Base-by-base conservation (phyloP, 805 yeast genomes). In the Hanseniaspora jakobsenii region DNA sequence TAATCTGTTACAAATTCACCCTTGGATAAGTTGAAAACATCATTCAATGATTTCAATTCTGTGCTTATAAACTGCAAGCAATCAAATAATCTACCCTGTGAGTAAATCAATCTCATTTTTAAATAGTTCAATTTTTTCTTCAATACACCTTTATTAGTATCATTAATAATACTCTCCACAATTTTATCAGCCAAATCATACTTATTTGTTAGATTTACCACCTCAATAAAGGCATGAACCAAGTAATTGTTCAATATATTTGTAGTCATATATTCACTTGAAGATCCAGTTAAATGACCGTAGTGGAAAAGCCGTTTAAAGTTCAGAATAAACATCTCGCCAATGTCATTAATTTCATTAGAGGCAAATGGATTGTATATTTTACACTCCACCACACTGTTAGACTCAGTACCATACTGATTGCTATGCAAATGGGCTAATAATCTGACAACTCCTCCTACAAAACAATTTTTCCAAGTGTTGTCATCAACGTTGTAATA, bases 351-450 rank as follows among this genome's bases (percentile, higher is more conserved):
- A 14, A 61, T 47, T 40, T 61, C 57, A 22, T 64, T 62, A 2
- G 62, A 51, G 3, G 54, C 51, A 32, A 91, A 72, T 4, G 96
- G 96, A 53, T 85, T 81, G 47, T 84, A 68, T 48, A 80, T 76
- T 51, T 95, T 73, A 30, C 91, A 80, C 57, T 87, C 94, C 8
- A 86, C 94, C 46, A 91, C 71, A 40, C 73, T 70, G 36, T 70
- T 67, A 55, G 65, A 81, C 64, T 78, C 85, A 41, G 85, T 94
- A 41, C 82, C 85, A 51, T 75, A 83, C 6, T 64, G 48, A 43
- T 60, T 57, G 29, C 61, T 64, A 37, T 53, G 53, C 61, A 61
- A 55, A 32, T 60, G 50, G 50, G 58, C 56, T 23, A 91, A 60
- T 6, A 87, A 66, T 54, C 98, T 72, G 19, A 85, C 76, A 50